phyloP scores from a whole-genome alignment of 2,329 filamentous ascomycete genomes.

The Rhinocladiella similis region DNA sequence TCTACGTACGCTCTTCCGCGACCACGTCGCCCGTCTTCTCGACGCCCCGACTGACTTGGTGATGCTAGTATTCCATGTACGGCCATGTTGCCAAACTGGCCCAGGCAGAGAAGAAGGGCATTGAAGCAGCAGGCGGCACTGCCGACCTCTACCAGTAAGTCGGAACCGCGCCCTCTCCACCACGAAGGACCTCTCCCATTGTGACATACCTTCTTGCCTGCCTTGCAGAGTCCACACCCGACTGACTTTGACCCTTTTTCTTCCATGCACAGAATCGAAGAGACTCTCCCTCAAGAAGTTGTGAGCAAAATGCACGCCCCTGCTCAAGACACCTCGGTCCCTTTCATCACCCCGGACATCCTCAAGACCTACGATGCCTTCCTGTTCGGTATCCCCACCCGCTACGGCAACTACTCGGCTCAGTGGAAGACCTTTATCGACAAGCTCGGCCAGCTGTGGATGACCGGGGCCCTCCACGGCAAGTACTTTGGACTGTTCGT shows the following conservation, averaged over 20 bases:
- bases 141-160: constrained; percentile 79
- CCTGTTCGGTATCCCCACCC: constrained; percentile 91
- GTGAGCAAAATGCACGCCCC: constrained; percentile 90
- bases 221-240: no score
- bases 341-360: constrained; percentile 59
- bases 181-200: neutral
- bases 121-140: constrained; percentile 80
- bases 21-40: neutral
- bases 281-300: constrained; percentile 84
- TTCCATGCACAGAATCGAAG: constrained; percentile 59
- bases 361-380: constrained; percentile 82
- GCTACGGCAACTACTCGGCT: constrained; percentile 94
- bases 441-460: constrained; percentile 83
- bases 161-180: neutral
- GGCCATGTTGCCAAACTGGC: constrained; percentile 84
- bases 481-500: constrained; percentile 93
- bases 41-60: no score
- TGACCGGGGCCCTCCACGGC: constrained; percentile 72
- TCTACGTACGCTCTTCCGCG: constrained; percentile 66
- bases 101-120: constrained; percentile 86
- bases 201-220: neutral
- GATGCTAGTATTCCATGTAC: constrained; percentile 80
- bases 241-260: no score
- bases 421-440: constrained; percentile 93
- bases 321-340: constrained; percentile 64